Evolutionary conservation across 78 protist species (phyloP).

Genomic region (Dictyostelium brefeldianum): DNA sequence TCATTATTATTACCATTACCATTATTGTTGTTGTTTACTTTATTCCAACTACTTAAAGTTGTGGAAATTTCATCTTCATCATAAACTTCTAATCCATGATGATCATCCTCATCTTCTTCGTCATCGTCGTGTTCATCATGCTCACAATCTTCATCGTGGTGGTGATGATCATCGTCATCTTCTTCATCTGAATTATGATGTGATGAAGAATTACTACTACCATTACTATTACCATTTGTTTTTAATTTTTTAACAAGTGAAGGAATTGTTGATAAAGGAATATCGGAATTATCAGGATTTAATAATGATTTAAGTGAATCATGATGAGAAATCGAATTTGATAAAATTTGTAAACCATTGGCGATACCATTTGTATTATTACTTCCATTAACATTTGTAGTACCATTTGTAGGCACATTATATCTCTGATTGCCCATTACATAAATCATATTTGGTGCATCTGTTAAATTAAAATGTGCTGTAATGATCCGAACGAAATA

Average conservation of each 20-base stretch:
- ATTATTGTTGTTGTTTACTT: neutral
- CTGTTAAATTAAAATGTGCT: constrained; percentile 53
- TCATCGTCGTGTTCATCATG: neutral
- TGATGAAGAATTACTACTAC: neutral
- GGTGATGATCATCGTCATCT: neutral
- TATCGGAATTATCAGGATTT: neutral
- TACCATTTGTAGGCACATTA: neutral
- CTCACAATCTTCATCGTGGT: neutral
- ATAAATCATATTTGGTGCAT: constrained; percentile 33
- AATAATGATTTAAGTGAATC: constrained; percentile 18
- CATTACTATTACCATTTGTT: neutral
- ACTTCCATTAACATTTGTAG: neutral
- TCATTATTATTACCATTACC: neutral
- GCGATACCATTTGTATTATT: too few species aligned
- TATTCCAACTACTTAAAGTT: constrained; percentile 21
- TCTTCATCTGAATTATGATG: neutral
- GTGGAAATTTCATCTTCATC: neutral
- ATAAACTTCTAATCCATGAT: neutral
- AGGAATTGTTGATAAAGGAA: neutral
- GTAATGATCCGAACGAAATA: too few species aligned
- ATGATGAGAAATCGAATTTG: neutral
- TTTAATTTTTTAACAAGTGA: neutral
- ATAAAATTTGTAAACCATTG: neutral
- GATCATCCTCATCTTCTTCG: neutral
- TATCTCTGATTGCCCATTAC: constrained; percentile 52